Base-by-base conservation (phyloP, 177 flowering plant species). In the Vitis hybrid region DNA sequence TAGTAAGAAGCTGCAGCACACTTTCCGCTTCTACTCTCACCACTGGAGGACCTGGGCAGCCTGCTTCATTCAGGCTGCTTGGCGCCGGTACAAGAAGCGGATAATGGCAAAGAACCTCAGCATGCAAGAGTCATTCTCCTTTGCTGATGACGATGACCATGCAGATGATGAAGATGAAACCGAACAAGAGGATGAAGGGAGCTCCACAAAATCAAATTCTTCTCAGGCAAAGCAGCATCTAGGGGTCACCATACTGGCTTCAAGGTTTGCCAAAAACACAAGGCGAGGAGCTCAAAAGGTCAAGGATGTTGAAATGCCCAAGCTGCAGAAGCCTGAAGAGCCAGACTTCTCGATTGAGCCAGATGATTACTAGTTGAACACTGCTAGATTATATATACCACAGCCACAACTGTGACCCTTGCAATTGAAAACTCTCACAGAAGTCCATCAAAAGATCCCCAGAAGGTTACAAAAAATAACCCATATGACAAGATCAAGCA, bases 21-120 rank as follows among this genome's bases (percentile, higher is more conserved):
- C 85, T 0, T 85, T 87, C 72, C 79, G 90, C 2, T 86, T 76
- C 64, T 82, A 86, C 75, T 84, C 89, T 3, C 67, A 84, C 72
- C 86, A 86, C 10, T 84, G 87, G 89, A 79, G 86, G 72, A 86
- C 85, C 2, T 86, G 87, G 89, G 83, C 80, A 4, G 81, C 86
- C 21, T 86, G 86, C 70, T 86, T 84, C 72, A 81, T 86, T 39
- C 85, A 86, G 65, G 87, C 81, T 17, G 86, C 87, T 15, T 84
- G 86, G 89, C 72, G 86, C 5, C 72, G 83, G 18, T 67, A 70
- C 71, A 79, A 79, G 80, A 84, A 71, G 75, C 67, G 82, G 65
- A 21, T 11, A 45, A 19, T 82, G 72, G 80, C 81, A 1, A 73
- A 69, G 56, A 66, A 18, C 11, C 82, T 84, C 10, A 72, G 80